A percentile compares a stretch with the other conserved stretches of the same genome.
phyloP scores from a whole-genome alignment of 2,329 filamentous ascomycete species.

The Endoconidiophora polonica region DNA sequence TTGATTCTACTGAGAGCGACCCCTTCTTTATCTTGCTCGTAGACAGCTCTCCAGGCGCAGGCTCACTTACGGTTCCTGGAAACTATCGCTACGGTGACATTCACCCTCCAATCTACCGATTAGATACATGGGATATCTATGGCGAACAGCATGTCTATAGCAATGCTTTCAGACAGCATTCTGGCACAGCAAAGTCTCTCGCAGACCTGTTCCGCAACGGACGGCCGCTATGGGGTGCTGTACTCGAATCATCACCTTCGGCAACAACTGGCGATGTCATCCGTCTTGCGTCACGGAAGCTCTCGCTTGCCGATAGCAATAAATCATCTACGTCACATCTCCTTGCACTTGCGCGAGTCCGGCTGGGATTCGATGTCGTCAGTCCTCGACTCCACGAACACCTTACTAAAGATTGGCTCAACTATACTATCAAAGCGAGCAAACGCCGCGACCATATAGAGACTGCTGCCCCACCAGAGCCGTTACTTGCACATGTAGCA shows the following conservation, averaged over 20 bases:
- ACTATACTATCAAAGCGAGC: slow-evolving; percentile 6
- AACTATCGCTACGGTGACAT: slow-evolving; percentile 4
- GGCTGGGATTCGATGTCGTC: slow-evolving; percentile 1
- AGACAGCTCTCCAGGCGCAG: not conserved
- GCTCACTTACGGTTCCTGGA: not conserved
- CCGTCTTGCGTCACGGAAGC: slow-evolving; percentile 6
- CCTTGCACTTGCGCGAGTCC: slow-evolving; percentile 6
- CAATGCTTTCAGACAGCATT: not conserved
- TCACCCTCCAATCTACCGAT: slow-evolving; percentile 9
- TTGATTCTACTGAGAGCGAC: slow-evolving; percentile 1
- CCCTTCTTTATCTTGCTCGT: slow-evolving; percentile 8
- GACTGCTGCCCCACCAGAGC: slow-evolving; percentile 10
- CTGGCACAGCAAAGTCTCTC: not conserved
- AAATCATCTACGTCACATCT: slow-evolving; percentile 4
- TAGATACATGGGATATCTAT: slow-evolving; percentile 8
- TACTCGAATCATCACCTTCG: slow-evolving; percentile 5
- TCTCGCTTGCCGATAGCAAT: not conserved
- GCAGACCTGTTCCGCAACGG: slow-evolving; percentile 6
- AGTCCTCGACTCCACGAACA: slow-evolving; percentile 5
- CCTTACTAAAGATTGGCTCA: slow-evolving; percentile 7
- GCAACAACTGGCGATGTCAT: slow-evolving; percentile 7
- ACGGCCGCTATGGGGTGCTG: slow-evolving; percentile 10
- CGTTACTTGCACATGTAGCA: slow-evolving; percentile 7
- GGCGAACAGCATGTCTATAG: not conserved
- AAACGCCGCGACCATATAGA: slow-evolving; percentile 7